Evolutionary conservation across 129 eudicot species (phyloP), one percentile per base, ranked within the genome.

Genomic region (Flaveria brownii): DNA sequence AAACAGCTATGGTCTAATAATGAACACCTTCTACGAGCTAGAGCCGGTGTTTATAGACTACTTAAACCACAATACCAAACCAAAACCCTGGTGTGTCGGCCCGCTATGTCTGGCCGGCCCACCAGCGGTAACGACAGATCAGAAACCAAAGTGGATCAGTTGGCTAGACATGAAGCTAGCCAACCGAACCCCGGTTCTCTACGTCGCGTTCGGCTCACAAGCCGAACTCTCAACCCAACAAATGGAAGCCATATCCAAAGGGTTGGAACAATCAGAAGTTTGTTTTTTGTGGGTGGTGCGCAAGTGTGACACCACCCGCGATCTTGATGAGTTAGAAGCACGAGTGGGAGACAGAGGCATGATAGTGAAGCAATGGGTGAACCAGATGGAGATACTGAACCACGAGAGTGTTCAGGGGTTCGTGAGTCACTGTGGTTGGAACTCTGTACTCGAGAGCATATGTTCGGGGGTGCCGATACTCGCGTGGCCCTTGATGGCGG

Each of bases 401-500:
- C 97, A 91, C 17, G 80, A 51, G 70, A 72, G 80, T 9, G 87
- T 91, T 13, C 68, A 74, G 36, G 97, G 97, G 16, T 91, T 91
- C 50, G 15, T 91, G 23, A 91, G 94, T 54, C 96, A 90, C 42
- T 90, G 96, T 12, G 96, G 96, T n/a, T 90, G 93, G 96, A 88
- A 82, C 73, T 91, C 97, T 6, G 87, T 84, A 6, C 2, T 91
- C 66, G 97, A 91, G 85, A 87, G 91, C 61, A 84, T 91, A 25
- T 91, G 97, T 72, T 87, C 91, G 0, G 74, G 55, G 45, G 93
- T 88, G 22, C 97, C 97, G 25, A 84, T 91, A n/a, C 70, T 91
- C 65, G 97, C 97, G 2, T 91, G 93, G 93, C 93, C 97, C 5
- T 79, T 91, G 88, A 85, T 88, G 88, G 97, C 97, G 0, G 97